Evolutionary conservation across 2,329 filamentous ascomycete genomes (phyloP).

Genomic region (Arthrobotrys entomopaga): DNA sequence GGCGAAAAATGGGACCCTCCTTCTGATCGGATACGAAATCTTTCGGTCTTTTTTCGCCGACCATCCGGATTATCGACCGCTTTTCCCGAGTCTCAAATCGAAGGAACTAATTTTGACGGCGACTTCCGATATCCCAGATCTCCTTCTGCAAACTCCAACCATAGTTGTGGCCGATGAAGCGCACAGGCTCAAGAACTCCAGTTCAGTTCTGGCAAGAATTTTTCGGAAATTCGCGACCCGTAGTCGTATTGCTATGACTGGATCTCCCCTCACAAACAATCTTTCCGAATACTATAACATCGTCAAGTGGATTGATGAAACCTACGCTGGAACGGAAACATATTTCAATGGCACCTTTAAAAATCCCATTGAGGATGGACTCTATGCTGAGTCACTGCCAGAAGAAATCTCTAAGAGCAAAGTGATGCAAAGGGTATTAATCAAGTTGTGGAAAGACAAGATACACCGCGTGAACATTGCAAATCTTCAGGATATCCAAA

Average conservation of each 20-base stretch:
- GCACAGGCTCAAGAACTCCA: conserved; percentile 77
- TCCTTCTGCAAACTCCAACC: conserved; percentile 71
- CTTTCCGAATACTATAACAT: conserved; percentile 86
- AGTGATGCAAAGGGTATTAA: conserved; percentile 76
- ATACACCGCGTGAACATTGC: conserved; percentile 78
- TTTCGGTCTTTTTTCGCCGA: conserved; percentile 66
- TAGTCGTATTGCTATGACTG: conserved; percentile 83
- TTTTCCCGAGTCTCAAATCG: not conserved
- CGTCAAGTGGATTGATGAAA: conserved; percentile 85
- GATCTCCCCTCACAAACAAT: conserved; percentile 85
- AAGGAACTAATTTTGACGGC: not conserved
- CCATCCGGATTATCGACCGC: not conserved
- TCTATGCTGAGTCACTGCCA: conserved; percentile 72
- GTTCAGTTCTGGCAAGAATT: conserved; percentile 67
- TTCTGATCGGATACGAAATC: conserved; percentile 80
- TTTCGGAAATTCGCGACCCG: conserved; percentile 72
- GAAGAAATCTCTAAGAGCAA: conserved; percentile 70
- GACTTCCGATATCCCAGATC: conserved; percentile 28
- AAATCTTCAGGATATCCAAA: conserved; percentile 66
- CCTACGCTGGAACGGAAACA: conserved; percentile 74
- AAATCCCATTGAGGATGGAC: conserved; percentile 76
- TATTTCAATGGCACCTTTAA: conserved; percentile 79
- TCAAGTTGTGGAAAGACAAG: conserved; percentile 77
- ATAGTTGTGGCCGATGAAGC: conserved; percentile 88
- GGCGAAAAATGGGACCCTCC: conserved; percentile 73